Conservation (phyloP, 805 yeast species). For the Metschnikowia santaceciliae region DNA sequence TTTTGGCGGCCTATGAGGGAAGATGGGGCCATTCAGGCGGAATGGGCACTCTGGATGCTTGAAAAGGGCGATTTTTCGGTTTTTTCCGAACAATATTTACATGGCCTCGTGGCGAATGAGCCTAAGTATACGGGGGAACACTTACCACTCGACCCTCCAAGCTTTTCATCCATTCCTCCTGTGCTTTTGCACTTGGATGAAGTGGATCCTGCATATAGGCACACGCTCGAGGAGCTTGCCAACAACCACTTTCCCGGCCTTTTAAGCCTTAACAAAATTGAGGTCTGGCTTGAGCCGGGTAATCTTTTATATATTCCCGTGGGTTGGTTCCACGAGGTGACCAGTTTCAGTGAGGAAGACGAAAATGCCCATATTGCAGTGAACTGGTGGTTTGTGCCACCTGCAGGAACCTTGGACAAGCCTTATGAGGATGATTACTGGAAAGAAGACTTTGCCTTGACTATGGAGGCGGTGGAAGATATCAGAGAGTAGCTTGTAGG, state of each 20-base stretch:
- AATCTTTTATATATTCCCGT: constrained; percentile 69
- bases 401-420: constrained; percentile 32
- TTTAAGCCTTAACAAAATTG: constrained; percentile 35
- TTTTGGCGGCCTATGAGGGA: constrained; percentile 58
- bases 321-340: constrained; percentile 83
- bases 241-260: constrained; percentile 48
- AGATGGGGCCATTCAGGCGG: constrained; percentile 58
- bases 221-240: constrained; percentile 33
- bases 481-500: neutral
- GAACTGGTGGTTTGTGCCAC: constrained; percentile 76
- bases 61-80: constrained; percentile 20
- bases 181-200: constrained; percentile 57
- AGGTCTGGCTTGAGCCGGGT: constrained; percentile 54
- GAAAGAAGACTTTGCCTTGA: constrained; percentile 48
- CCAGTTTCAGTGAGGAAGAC: constrained; percentile 47
- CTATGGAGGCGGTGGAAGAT: constrained; percentile 24
- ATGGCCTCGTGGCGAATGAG: constrained; percentile 9
- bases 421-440: constrained; percentile 52
- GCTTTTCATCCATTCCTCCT: constrained; percentile 64
- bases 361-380: constrained; percentile 53
- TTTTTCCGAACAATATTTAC: constrained; percentile 7
- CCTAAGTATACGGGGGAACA: constrained; percentile 5
- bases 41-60: constrained; percentile 44
- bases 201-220: constrained; percentile 23
- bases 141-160: constrained; percentile 54